A percentile compares a stretch with the other conserved stretches of the same genome.
Evolutionary conservation across 2,329 filamentous ascomycete genomes (phyloP).

Genomic region (Huntiella omanensis): DNA sequence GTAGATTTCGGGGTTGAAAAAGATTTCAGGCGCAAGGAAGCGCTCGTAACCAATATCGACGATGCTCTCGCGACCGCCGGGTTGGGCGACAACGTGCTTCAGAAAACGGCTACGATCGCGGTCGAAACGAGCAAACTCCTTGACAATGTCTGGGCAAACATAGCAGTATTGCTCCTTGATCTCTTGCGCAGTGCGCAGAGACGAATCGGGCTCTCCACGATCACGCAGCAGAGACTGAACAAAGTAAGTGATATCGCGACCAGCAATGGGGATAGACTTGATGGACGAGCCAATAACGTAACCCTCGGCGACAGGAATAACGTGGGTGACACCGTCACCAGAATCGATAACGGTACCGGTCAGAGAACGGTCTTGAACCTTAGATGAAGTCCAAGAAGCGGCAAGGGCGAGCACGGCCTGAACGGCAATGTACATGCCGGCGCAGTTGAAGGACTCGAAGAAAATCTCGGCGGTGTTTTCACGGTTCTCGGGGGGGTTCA

Average conservation of each 20-base stretch:
- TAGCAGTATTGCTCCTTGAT: constrained; percentile 99
- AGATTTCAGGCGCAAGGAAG: constrained; percentile 95
- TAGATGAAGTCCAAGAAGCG: constrained; percentile 95
- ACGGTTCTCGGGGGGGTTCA: constrained; percentile 96
- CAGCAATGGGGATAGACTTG: constrained; percentile 96
- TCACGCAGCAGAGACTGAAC: constrained; percentile 92
- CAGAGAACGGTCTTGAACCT: constrained; percentile 86
- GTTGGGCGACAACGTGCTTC: constrained; percentile 72
- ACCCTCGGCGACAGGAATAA: constrained; percentile 94
- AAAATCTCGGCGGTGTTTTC: constrained; percentile 99
- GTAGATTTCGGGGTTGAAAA: constrained; percentile 99
- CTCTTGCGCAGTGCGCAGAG: constrained; percentile 88
- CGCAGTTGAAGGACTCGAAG: constrained; percentile 99
- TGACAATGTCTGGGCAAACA: constrained; percentile 95
- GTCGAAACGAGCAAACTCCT: constrained; percentile 91
- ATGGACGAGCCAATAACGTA: constrained; percentile 99
- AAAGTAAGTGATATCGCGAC: constrained; percentile 96
- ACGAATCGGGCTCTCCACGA: constrained; percentile 89
- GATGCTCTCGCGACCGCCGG: constrained; percentile 64
- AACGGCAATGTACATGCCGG: constrained; percentile 94
- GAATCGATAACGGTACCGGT: constrained; percentile 98
- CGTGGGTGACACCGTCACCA: constrained; percentile 95
- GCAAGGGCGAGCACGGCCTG: constrained; percentile 92
- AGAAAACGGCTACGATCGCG: constrained; percentile 78
- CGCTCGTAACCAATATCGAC: constrained; percentile 96